Base-by-base conservation (phyloP, 345 rosid species). In the Syzygium grande region DNA sequence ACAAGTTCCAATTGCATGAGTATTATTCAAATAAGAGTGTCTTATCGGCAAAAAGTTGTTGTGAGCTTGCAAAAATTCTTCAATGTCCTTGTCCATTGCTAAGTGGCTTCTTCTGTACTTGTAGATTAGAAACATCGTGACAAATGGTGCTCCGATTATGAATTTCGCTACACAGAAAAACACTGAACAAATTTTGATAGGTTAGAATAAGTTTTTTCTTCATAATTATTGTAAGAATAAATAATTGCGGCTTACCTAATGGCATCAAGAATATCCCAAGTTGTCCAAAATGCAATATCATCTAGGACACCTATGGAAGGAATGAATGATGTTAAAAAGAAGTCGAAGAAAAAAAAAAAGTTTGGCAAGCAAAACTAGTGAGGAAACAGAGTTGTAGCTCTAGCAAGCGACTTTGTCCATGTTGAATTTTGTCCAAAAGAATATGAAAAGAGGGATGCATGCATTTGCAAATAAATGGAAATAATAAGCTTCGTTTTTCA, bases 61-160 rank as follows among this genome's bases (percentile, higher is more conserved):
- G 4, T 58, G 63, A 58, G 63, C 63, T 58, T 58, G 13, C 29
- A 58, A 58, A 58, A 58, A 58, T 58, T 58, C 29, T 10, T 58
- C 63, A 0, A 58, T 58, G 4, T 4, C 25, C 29, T 58, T 58
- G 25, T 58, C 63, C 63, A 58, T 58, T 25, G 63, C 29, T 4
- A 58, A 12, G 63, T 25, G 29, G 29, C 63, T 58, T 58, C 63
- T 58, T 58, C 0, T 58, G 25, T 58, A 58, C 68, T 59, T 27
- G 68, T 12, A 59, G 0, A 59, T 27, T 59, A 59, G 16, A 59
- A 59, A 59, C 27, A 27, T 59, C 16, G 7, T 11, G 12, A 58
- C 14, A 23, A 0, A 58, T 58, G 0, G 63, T 29, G 15, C 10
- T 29, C 14, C 0, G 0, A 58, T 58, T 58, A 10, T 29, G 11